These are phyloP conservation scores for Ophiostoma perfectum DNA, from an alignment of 2,329 filamentous ascomycete species.

Conservation along the genomic window DNA sequence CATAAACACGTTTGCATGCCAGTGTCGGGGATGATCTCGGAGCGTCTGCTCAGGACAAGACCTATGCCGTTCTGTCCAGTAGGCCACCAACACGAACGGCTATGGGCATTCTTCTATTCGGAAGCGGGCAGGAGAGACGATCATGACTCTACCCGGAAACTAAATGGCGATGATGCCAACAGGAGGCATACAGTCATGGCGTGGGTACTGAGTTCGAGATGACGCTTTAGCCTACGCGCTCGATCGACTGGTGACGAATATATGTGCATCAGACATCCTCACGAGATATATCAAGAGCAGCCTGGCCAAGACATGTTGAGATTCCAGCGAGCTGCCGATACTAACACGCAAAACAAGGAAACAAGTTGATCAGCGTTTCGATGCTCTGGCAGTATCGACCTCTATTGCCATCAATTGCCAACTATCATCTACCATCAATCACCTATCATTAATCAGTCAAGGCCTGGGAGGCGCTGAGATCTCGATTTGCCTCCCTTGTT, in stretches of 20 bases:
- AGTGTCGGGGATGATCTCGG: slow-evolving; percentile 3
- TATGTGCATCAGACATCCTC: slow-evolving; percentile 1
- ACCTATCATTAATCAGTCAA: not conserved
- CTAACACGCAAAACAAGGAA: not conserved
- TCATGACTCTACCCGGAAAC: not conserved
- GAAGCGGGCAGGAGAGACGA: not conserved
- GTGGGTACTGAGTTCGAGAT: too few relatives aligned
- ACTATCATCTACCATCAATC: too few relatives aligned
- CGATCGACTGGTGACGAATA: not conserved
- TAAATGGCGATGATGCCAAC: not conserved
- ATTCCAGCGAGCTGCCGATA: not conserved
- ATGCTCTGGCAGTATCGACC: not conserved
- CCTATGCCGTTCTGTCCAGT: not conserved
- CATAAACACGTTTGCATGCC: not conserved
- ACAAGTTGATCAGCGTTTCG: not conserved
- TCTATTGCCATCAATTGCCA: not conserved
- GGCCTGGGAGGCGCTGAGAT: not conserved
- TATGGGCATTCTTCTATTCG: not conserved
- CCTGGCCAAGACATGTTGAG: too few relatives aligned
- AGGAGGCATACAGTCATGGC: not conserved
- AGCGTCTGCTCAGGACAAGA: not conserved
- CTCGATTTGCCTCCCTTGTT: not conserved
- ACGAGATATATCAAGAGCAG: too few relatives aligned
- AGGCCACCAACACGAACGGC: not conserved
- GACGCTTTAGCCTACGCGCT: too few relatives aligned